Evolutionary conservation across 305 asterid species (phyloP), one percentile per base, ranked within the genome.

Genomic region (Fraxinus baroniana): DNA sequence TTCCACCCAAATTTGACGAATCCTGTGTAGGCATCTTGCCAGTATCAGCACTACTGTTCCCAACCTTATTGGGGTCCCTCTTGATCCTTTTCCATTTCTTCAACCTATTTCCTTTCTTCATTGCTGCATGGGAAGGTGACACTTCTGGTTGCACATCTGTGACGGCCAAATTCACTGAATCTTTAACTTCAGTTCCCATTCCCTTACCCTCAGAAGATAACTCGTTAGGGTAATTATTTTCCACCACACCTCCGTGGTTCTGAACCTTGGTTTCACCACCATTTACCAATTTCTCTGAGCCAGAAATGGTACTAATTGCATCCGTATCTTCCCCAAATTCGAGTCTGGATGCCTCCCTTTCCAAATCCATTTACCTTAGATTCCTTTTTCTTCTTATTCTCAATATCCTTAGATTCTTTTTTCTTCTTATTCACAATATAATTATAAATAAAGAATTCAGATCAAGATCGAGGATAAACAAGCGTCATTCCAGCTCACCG

Each of bases 41-140:
- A 72, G 62, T 41, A 81, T 85, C 92, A 76, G 75, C 57, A 74
- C 82, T 86, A 66, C 85, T 77, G 13, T 86, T 86, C 84, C 89
- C 93, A 46, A 82, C 89, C 79, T 79, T 87, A 36, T 70, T 82
- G 44, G 82, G 74, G 36, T 87, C 98, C 85, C 99, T 87, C 87
- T 44, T 91, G 79, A 93, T 89, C 90, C 99, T 93, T 86, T 87
- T 91, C 99, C 99, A 95, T 88, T 89, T 95, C 92, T 79, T 93
- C 90, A 93, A 90, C n/a, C 98, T 97, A 33, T 68, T 24, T 62
- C 97, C 98, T 79, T 89, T 92, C 60, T 70, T 88, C 5, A 73
- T 62, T 4, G 80, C 82, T 0, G 86, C 33, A 9, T 87, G 79
- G 0, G 79, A 71, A 3, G 81, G 79, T 28, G 87, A 87, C 26